Evolutionary conservation across 2,329 filamentous ascomycete genomes (phyloP).

Genomic region (Venturia pyrina): DNA sequence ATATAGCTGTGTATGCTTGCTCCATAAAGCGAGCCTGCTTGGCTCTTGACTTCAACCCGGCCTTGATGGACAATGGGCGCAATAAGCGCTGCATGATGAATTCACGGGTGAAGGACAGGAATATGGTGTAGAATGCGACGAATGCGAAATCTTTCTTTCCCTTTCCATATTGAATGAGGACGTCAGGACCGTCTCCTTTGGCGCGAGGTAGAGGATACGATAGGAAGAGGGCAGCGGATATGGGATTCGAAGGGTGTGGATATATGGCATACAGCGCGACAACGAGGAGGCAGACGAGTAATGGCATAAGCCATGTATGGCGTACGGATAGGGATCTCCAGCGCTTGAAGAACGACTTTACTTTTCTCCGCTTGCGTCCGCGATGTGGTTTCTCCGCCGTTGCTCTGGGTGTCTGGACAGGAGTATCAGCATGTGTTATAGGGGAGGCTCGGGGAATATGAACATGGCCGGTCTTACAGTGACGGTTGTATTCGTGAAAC

Average conservation of each 20-base stretch:
- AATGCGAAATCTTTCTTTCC: conserved; percentile 80
- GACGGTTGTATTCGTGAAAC: not conserved
- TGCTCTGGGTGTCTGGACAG: not conserved
- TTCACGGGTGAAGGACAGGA: conserved; percentile 87
- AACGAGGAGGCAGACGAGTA: conserved; percentile 55
- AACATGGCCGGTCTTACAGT: not conserved
- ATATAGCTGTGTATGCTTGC: conserved; percentile 86
- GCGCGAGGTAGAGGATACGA: conserved; percentile 64
- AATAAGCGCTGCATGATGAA: conserved; percentile 91
- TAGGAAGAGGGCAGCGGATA: conserved; percentile 77
- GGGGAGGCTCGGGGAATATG: not conserved
- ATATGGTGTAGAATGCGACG: conserved; percentile 77
- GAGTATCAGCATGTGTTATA: not conserved
- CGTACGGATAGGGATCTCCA: conserved; percentile 36
- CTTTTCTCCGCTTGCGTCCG: conserved; percentile 34
- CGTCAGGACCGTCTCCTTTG: conserved; percentile 34
- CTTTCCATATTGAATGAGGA: conserved; percentile 66
- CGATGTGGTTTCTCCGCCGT: conserved; percentile 3
- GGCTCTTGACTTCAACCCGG: conserved; percentile 58
- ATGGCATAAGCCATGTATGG: conserved; percentile 57
- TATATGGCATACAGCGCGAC: conserved; percentile 62
- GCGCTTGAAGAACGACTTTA: conserved; percentile 33
- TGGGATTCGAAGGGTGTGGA: conserved; percentile 66
- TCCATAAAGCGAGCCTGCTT: conserved; percentile 95
- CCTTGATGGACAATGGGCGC: conserved; percentile 60